phyloP scores from a whole-genome alignment of 2,329 filamentous ascomycete species.

The Alternaria brassicae region DNA sequence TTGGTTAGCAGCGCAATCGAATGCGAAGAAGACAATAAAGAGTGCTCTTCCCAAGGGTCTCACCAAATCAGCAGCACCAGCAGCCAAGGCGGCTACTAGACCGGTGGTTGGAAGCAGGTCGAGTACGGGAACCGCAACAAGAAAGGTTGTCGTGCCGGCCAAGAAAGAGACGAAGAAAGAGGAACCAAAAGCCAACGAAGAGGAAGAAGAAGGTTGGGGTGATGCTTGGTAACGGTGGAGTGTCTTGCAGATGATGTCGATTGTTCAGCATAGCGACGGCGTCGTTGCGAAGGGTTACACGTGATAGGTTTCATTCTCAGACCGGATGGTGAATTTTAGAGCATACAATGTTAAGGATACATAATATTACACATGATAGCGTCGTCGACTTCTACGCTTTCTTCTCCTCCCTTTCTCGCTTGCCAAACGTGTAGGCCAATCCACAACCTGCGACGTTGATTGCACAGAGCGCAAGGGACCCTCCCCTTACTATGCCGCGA shows the following conservation, averaged over 20 bases:
- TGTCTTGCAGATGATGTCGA: slow-evolving; percentile 2
- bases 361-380: slow-evolving; percentile 8
- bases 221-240: slow-evolving; percentile 44
- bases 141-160: slow-evolving; percentile 35
- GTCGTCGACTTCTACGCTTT: slow-evolving; percentile 9
- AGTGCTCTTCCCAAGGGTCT: slow-evolving; percentile 86
- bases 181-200: slow-evolving; percentile 52
- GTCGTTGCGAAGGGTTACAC: slow-evolving; percentile 7
- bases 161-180: slow-evolving; percentile 44
- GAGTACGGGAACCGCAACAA: slow-evolving; percentile 42
- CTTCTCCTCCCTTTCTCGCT: slow-evolving; percentile 48
- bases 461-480: slow-evolving; percentile 59
- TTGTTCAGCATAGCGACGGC: slow-evolving; percentile 20
- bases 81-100: slow-evolving; percentile 43
- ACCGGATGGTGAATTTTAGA: background rate
- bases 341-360: slow-evolving; percentile 1
- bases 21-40: slow-evolving; percentile 68
- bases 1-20: slow-evolving; percentile 87
- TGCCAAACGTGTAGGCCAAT: slow-evolving; percentile 60
- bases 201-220: slow-evolving; percentile 50
- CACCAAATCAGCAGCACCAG: slow-evolving; percentile 61
- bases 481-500: slow-evolving; percentile 60
- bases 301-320: slow-evolving; percentile 2
- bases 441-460: slow-evolving; percentile 61
- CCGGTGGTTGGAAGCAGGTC: slow-evolving; percentile 39